Conservation (phyloP, 768 basidiomycete genomes). For the Hypsizygus marmoreus region DNA sequence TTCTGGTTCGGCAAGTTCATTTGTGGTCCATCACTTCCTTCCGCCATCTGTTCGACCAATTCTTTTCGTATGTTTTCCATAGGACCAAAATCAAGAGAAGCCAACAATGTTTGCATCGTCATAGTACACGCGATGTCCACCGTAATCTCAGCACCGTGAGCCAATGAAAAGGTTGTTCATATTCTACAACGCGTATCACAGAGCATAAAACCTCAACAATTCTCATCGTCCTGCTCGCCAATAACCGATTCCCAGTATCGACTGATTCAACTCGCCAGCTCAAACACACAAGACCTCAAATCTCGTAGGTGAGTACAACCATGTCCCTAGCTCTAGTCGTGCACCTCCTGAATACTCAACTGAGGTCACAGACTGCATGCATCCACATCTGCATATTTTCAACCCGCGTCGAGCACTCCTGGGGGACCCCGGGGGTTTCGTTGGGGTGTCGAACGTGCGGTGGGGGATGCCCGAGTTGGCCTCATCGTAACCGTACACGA, state of each 20-base stretch:
- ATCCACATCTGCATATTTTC: conserved; percentile 24
- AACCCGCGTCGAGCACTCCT: conserved; percentile 17
- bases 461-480: conserved; percentile 14
- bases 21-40: no score
- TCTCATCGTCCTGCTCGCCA: conserved; percentile 20
- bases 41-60: no score
- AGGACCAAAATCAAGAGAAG: no score
- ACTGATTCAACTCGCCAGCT: conserved; percentile 20
- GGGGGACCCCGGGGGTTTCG: conserved; percentile 17
- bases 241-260: conserved; percentile 21
- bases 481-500: conserved; percentile 23
- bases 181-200: no score
- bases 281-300: conserved; percentile 13
- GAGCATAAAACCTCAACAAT: conserved; percentile 1
- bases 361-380: conserved; percentile 22
- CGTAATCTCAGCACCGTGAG: no score
- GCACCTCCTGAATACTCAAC: neutral
- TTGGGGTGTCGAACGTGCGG: conserved; percentile 13
- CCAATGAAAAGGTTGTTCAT: no score
- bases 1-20: no score
- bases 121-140: no score
- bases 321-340: no score
- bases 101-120: no score
- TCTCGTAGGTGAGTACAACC: conserved; percentile 21
- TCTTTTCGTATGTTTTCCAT: no score